Conservation (phyloP, 225 moss, liverwort and hornwort species). For the Polytrichum commune region DNA sequence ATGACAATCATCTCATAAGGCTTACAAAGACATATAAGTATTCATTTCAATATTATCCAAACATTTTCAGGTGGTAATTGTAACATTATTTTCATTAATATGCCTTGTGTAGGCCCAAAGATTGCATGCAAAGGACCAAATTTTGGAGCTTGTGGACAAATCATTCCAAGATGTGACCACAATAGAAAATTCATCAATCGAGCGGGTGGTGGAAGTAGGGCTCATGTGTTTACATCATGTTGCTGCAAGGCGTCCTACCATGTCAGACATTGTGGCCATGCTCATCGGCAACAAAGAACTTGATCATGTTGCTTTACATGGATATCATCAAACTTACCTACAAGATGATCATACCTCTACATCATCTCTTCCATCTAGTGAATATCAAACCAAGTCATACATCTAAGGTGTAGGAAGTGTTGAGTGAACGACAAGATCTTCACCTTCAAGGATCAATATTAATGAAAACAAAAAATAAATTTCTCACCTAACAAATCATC, state of each 20-base stretch:
- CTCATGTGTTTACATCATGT: slow-evolving; percentile 16
- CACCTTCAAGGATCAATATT: too few relatives aligned
- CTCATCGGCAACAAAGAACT: not conserved
- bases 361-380: not conserved
- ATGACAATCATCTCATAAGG: not conserved
- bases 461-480: too few relatives aligned
- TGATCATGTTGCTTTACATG: slow-evolving; percentile 1
- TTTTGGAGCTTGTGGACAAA: slow-evolving; percentile 9
- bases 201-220: not conserved
- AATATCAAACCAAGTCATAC: not conserved
- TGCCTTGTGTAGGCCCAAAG: slow-evolving; percentile 9
- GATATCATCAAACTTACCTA: slow-evolving; percentile 1
- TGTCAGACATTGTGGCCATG: slow-evolving; percentile 12
- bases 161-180: not conserved
- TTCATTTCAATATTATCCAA: not conserved
- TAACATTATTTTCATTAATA: not conserved
- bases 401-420: not conserved
- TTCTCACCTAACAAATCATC: too few relatives aligned
- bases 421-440: not conserved
- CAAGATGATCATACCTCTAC: not conserved
- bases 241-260: slow-evolving; percentile 11
- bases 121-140: slow-evolving; percentile 3
- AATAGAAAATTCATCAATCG: not conserved
- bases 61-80: not conserved
- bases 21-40: not conserved